Evolutionary conservation across 805 yeast species (phyloP).

Genomic region (Yarrowia osloensis): DNA sequence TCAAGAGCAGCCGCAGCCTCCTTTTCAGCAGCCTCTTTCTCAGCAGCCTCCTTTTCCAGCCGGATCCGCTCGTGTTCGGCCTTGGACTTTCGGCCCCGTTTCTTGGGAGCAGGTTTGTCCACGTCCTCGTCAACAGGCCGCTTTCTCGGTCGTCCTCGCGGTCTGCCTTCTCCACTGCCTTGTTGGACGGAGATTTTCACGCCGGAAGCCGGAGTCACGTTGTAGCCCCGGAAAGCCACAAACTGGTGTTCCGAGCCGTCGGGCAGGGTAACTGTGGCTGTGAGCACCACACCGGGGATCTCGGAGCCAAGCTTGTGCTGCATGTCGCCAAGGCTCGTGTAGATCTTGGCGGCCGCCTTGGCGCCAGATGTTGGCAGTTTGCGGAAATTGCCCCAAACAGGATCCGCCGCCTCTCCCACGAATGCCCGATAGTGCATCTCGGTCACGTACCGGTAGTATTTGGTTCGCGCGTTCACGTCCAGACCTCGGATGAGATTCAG

Average conservation of each 20-base stretch:
- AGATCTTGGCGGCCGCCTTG: constrained; percentile 1
- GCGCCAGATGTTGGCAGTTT: constrained; percentile 10
- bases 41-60: neutral
- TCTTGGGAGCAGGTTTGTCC: constrained; percentile 9
- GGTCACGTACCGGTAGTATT: constrained; percentile 67
- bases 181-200: neutral
- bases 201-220: neutral
- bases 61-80: constrained; percentile 7
- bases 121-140: constrained; percentile 23
- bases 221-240: constrained; percentile 14
- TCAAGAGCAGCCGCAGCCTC: neutral
- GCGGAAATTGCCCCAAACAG: constrained; percentile 41
- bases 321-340: neutral
- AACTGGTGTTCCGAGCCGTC: constrained; percentile 12
- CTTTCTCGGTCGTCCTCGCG: constrained; percentile 37
- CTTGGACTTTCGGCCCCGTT: constrained; percentile 19
- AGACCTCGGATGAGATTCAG: constrained; percentile 58
- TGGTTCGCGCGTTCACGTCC: constrained; percentile 72
- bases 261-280: neutral
- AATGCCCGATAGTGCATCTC: constrained; percentile 46
- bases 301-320: constrained; percentile 16
- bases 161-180: constrained; percentile 1
- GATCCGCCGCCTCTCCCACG: constrained; percentile 39
- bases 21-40: neutral
- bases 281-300: constrained; percentile 15